Percentiles rank a stretch among this genome's conserved stretches.
These are phyloP conservation scores for Aspergillus tamarii DNA, from an alignment of 2,329 filamentous ascomycete species.

Conservation along the genomic window DNA sequence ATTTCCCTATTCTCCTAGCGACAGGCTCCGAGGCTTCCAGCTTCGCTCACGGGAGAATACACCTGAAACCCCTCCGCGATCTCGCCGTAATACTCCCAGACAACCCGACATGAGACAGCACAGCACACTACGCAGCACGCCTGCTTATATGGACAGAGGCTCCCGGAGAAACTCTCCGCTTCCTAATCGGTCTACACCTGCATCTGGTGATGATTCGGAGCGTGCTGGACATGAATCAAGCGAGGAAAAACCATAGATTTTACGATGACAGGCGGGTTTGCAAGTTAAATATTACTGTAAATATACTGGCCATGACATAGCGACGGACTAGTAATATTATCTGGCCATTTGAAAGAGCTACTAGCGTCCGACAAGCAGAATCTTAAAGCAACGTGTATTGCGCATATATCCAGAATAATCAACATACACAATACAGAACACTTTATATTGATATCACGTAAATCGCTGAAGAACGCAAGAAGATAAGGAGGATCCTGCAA, in stretches of 20 bases:
- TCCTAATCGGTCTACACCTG: slow-evolving; percentile 33
- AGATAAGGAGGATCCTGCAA: slow-evolving; percentile 8
- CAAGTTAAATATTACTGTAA: slow-evolving; percentile 2
- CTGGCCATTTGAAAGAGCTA: not conserved
- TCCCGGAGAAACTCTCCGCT: slow-evolving; percentile 38
- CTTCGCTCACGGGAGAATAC: slow-evolving; percentile 38
- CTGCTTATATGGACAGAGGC: slow-evolving; percentile 23
- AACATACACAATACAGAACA: not conserved
- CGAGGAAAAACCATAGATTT: not conserved
- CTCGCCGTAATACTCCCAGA: slow-evolving; percentile 27
- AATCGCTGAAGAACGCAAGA: slow-evolving; percentile 27
- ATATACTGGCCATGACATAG: not conserved
- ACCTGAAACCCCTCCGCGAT: slow-evolving; percentile 31
- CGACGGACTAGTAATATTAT: not conserved
- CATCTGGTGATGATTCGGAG: slow-evolving; percentile 34
- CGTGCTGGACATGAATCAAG: slow-evolving; percentile 15
- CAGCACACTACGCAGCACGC: slow-evolving; percentile 27
- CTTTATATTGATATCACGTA: slow-evolving; percentile 17
- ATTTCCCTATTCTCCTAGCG: slow-evolving; percentile 32
- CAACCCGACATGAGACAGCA: slow-evolving; percentile 23
- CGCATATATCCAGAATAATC: not conserved
- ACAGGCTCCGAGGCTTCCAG: slow-evolving; percentile 29
- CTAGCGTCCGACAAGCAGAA: not conserved
- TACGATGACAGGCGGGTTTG: not conserved
- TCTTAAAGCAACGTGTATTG: not conserved